Percentiles rank a stretch among this genome's conserved stretches.
Conservation (phyloP, 768 basidiomycete species). For the Xerocomellus amylosporus region DNA sequence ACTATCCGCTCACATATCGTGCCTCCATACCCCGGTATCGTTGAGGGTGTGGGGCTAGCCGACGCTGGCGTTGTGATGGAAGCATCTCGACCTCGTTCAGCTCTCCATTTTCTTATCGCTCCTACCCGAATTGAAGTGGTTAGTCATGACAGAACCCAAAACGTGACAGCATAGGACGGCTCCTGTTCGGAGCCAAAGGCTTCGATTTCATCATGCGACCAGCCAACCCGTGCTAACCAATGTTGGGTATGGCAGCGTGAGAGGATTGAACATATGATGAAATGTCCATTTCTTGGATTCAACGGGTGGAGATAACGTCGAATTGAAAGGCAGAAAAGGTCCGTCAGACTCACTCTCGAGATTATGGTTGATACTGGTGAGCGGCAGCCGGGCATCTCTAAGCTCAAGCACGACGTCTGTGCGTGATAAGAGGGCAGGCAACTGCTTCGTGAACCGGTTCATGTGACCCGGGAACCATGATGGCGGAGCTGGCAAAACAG, state of each 20-base stretch:
- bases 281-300: constrained; percentile 7
- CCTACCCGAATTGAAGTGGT: constrained; percentile 38
- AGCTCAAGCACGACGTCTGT: constrained; percentile 94
- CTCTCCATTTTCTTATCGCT: constrained; percentile 64
- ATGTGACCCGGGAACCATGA: constrained; percentile 98
- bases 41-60: constrained; percentile 9
- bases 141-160: constrained; percentile 16
- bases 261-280: constrained; percentile 22
- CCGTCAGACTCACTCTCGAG: constrained; percentile 64
- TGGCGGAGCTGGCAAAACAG: constrained; percentile 63
- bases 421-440: constrained; percentile 73
- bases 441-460: constrained; percentile 76
- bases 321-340: not conserved
- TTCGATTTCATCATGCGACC: constrained; percentile 14
- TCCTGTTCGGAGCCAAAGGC: constrained; percentile 7
- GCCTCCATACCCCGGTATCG: constrained; percentile 25
- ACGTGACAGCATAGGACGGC: constrained; percentile 6
- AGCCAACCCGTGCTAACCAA: constrained; percentile 13
- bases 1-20: constrained; percentile 77
- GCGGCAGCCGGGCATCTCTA: constrained; percentile 86
- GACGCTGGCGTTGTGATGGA: constrained; percentile 39
- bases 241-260: constrained; percentile 19
- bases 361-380: constrained; percentile 89
- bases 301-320: constrained; percentile 1
- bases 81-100: constrained; percentile 60